phyloP scores from a whole-genome alignment of 2,329 filamentous ascomycete species.

The Lojkania enalia region DNA sequence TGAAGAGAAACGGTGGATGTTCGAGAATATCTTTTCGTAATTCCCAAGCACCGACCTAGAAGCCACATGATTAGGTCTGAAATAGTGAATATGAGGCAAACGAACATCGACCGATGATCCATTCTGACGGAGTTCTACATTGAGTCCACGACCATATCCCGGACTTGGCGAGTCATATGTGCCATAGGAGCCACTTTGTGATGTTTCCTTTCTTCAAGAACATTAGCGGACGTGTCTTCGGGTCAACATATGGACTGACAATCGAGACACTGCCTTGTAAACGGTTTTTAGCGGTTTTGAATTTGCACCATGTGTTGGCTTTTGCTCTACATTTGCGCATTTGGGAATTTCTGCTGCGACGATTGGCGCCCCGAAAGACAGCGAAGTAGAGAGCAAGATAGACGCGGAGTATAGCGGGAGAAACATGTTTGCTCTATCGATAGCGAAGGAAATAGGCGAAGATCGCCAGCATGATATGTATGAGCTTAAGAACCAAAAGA shows the following conservation, averaged over 20 bases:
- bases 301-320: neutral
- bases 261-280: neutral
- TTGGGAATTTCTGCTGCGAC: neutral
- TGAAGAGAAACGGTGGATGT: slow-evolving; percentile 7
- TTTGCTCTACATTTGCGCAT: neutral
- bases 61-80: neutral
- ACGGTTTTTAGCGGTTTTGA: neutral
- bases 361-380: too few relatives aligned
- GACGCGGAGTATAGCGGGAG: too few relatives aligned
- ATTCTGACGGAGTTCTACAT: neutral
- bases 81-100: neutral
- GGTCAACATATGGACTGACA: neutral
- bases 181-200: neutral
- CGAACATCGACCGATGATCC: neutral
- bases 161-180: neutral
- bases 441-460: too few relatives aligned
- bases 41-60: slow-evolving; percentile 10
- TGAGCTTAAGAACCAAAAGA: too few relatives aligned
- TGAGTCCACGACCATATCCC: neutral
- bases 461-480: too few relatives aligned
- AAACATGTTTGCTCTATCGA: too few relatives aligned
- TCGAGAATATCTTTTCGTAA: slow-evolving; percentile 5
- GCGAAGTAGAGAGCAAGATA: too few relatives aligned
- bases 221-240: neutral
- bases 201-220: neutral